Percentiles rank a stretch among this genome's conserved stretches.
These are phyloP conservation scores for Mortierella sp. DNA, from an alignment of 371 early-diverging fungal genomes.

Conservation along the genomic window DNA sequence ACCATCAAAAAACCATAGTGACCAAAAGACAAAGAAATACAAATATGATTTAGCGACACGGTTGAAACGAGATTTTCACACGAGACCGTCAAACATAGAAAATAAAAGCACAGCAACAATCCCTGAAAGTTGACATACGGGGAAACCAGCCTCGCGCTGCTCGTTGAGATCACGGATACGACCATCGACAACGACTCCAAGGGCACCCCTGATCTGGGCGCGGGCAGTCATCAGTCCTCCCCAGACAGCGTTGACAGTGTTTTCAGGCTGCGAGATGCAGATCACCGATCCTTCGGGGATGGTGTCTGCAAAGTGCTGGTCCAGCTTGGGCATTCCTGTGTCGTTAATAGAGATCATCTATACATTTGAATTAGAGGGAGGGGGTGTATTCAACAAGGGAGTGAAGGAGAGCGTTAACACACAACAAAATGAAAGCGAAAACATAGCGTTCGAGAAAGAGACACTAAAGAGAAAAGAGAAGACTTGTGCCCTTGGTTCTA, in stretches of 20 bases:
- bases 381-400: neutral
- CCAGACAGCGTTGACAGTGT: conserved; percentile 81
- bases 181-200: conserved; percentile 84
- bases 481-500: neutral
- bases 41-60: too few relatives aligned
- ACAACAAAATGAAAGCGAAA: neutral
- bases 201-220: conserved; percentile 70
- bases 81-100: neutral
- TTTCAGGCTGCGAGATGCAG: conserved; percentile 77
- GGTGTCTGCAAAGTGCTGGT: conserved; percentile 66
- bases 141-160: conserved; percentile 70
- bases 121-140: conserved; percentile 58
- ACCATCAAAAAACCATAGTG: neutral
- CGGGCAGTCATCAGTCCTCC: conserved; percentile 88
- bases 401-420: neutral
- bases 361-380: too few relatives aligned
- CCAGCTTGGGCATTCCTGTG: conserved; percentile 35
- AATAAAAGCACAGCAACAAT: neutral
- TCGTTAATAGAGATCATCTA: conserved; percentile 51
- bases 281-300: conserved; percentile 70
- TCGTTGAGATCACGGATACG: conserved; percentile 82
- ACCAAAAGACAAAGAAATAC: neutral
- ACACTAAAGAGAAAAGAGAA: neutral
- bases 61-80: too few relatives aligned
- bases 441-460: too few relatives aligned